Base-by-base conservation (phyloP, 2,329 filamentous ascomycete genomes). In the Chalaropsis thielavioides region DNA sequence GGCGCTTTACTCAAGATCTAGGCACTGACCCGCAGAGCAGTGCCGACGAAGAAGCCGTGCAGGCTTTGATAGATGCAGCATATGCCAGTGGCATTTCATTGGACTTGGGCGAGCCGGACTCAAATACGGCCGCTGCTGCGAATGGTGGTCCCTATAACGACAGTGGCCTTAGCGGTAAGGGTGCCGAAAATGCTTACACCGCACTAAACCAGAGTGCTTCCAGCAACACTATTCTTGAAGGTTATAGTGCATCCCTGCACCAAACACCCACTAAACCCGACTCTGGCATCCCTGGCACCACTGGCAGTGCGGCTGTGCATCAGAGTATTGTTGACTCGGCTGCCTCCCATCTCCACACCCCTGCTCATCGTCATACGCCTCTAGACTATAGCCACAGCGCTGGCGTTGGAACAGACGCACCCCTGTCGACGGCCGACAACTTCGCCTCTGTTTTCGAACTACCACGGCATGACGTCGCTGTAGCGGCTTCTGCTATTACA, bases 401-500 rank as follows among this genome's bases (percentile, higher is more conserved):
- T 56, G 46, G 27, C 15, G 54, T 31, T 58, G 27, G 31, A n/a
- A 38, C 17, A 58, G 22, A 35, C 11, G 61, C 61, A 60, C 61
- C 64, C 51, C 38, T 62, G 64, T 8, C 41, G n/a, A 38, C 31
- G 17, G 24, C n/a, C 31, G 41, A 17, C 40, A 59, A 66, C 60
- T 44, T 59, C 17, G 19, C 60, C 22, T 49, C 61, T 19, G 41
- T n/a, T 31, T n/a, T 17, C 19, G 54, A 44, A 49, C 54, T 60
- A 54, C 51, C 61, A 51, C 46, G 46, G 61, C 63, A 66, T 66
- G 64, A 66, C 64, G 64, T 63, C 59, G 54, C 31, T 22, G 54
- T 38, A 38, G 54, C 63, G 61, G 51, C 61, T 38, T 65, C 64
- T 59, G 46, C 49, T 40, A 54, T 46, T 35, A 49, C 27, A 56